Evolutionary conservation across 306 rosid species (phyloP).

Genomic region (Inga leiocalycina): DNA sequence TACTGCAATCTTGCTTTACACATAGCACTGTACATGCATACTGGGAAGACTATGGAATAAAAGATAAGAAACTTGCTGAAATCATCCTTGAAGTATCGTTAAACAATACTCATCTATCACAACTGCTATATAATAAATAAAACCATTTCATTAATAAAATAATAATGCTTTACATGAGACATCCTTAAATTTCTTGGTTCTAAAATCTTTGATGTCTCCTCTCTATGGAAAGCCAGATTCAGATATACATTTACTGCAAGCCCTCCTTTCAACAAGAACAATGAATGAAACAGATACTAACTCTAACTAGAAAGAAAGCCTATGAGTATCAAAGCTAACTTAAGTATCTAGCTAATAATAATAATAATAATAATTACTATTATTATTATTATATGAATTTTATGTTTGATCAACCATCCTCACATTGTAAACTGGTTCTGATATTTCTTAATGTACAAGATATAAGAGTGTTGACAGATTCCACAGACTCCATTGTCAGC

Average conservation of each 20-base stretch:
- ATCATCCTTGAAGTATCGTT: background rate
- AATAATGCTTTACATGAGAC: slow-evolving; percentile 42
- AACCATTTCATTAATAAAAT: slow-evolving; percentile 37
- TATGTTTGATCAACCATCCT: slow-evolving; percentile 60
- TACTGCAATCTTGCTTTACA: background rate
- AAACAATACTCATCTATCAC: background rate
- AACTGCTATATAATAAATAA: too few relatives aligned
- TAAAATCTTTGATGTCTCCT: slow-evolving; percentile 30
- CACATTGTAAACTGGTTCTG: slow-evolving; percentile 85
- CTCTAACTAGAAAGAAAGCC: slow-evolving; percentile 29
- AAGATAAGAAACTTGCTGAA: background rate
- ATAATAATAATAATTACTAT: background rate
- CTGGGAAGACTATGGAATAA: background rate
- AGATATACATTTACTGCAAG: slow-evolving; percentile 35
- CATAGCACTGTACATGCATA: background rate
- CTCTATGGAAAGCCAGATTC: slow-evolving; percentile 35
- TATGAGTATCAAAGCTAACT: slow-evolving; percentile 16
- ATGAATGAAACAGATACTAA: slow-evolving; percentile 41
- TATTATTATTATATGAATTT: background rate
- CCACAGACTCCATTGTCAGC: slow-evolving; percentile 80
- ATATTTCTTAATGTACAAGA: slow-evolving; percentile 82
- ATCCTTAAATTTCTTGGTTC: slow-evolving; percentile 37
- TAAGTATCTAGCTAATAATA: slow-evolving; percentile 34
- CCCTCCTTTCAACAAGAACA: slow-evolving; percentile 38
- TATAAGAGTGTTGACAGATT: slow-evolving; percentile 72